Conservation (phyloP, 352 stramenopile genomes). For the Globisporangium iwayamae region DNA sequence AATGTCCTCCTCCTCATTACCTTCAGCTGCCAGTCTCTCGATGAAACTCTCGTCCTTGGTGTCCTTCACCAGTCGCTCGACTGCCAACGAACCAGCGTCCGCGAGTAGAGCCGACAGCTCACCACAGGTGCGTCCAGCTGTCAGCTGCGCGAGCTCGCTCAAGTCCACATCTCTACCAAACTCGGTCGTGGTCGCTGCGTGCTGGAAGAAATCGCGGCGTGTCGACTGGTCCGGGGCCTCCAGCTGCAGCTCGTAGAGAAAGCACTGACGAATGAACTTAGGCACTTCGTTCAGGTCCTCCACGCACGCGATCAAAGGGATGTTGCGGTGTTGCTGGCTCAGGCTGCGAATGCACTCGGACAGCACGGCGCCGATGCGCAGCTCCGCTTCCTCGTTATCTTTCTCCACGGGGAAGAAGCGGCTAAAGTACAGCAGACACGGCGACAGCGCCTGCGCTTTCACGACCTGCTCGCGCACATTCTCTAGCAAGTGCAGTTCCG, state of each 20-base stretch:
- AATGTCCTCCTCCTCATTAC: background rate
- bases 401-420: conserved; percentile 77
- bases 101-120: conserved; percentile 66
- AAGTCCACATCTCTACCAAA: conserved; percentile 54
- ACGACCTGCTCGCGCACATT: conserved; percentile 68
- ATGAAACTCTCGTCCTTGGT: conserved; percentile 14
- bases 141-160: conserved; percentile 56
- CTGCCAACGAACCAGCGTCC: conserved; percentile 47
- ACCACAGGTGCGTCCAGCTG: conserved; percentile 68
- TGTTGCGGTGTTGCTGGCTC: conserved; percentile 43
- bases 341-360: conserved; percentile 62
- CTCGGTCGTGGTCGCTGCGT: conserved; percentile 30
- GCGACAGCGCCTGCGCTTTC: conserved; percentile 61
- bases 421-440: conserved; percentile 80
- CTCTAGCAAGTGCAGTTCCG: conserved; percentile 68
- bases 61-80: conserved; percentile 39
- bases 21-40: conserved; percentile 17
- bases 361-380: conserved; percentile 59
- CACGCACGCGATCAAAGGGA: conserved; percentile 72
- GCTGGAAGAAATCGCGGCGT: conserved; percentile 51
- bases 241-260: conserved; percentile 73
- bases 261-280: conserved; percentile 78
- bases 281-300: conserved; percentile 76
- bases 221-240: conserved; percentile 55
- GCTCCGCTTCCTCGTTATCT: conserved; percentile 68